A percentile compares a stretch with the other conserved stretches of the same genome.
These are phyloP conservation scores for Claviceps pusilla DNA, from an alignment of 2,329 filamentous ascomycete genomes.

Conservation along the genomic window DNA sequence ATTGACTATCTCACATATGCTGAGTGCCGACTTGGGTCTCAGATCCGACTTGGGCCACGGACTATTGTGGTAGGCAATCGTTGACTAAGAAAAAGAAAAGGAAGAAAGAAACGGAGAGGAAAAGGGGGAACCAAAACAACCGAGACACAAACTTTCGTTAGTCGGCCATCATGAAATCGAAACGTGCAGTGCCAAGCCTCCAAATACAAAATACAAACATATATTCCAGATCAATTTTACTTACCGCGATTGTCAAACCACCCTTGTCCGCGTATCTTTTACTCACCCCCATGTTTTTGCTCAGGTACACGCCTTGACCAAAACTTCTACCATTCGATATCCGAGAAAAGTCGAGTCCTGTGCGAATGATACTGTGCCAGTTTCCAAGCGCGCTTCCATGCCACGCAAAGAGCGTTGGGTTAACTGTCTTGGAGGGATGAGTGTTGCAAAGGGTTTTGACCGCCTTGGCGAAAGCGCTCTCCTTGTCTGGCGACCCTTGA, in stretches of 20 bases:
- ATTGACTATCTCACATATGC: constrained; percentile 78
- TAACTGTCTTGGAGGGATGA: constrained; percentile 17
- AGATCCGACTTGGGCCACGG: constrained; percentile 55
- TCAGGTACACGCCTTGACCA: constrained; percentile 75
- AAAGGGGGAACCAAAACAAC: too few species aligned
- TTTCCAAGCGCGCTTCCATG: constrained; percentile 65
- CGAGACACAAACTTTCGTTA: not conserved
- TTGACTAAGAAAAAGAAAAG: not conserved
- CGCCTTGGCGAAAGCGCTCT: constrained; percentile 54
- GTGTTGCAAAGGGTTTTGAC: constrained; percentile 30
- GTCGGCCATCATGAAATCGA: not conserved
- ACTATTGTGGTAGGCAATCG: too few species aligned
- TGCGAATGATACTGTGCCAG: constrained; percentile 81
- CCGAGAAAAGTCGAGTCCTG: constrained; percentile 59
- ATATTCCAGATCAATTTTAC: too few species aligned
- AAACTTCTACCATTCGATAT: constrained; percentile 50
- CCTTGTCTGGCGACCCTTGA: constrained; percentile 79
- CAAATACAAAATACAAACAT: not conserved
- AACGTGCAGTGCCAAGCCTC: not conserved
- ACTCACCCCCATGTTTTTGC: constrained; percentile 23
- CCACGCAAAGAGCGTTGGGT: constrained; percentile 71
- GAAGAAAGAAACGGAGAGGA: not conserved
- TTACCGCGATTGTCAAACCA: not conserved
- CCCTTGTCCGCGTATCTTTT: not conserved
- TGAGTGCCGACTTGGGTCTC: constrained; percentile 43